Conservation (phyloP, 2,329 filamentous ascomycete genomes). For the Chaetomium strumarium region DNA sequence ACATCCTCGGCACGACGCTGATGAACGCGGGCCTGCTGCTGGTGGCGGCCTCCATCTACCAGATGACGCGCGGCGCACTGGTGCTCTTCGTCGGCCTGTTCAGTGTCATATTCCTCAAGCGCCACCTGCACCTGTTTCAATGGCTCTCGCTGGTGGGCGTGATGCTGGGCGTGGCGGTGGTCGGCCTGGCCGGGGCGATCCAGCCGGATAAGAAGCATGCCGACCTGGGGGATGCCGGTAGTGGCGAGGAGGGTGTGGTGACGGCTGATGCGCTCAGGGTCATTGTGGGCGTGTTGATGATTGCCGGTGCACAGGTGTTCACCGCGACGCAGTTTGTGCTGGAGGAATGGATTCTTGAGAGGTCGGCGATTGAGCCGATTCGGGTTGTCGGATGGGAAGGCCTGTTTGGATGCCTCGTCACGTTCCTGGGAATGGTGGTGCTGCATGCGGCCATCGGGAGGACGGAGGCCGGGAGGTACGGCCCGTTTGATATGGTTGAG, state of each 20-base stretch:
- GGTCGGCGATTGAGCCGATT: slow-evolving; percentile 65
- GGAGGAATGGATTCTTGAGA: slow-evolving; percentile 83
- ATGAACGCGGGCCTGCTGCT: slow-evolving; percentile 96
- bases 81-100: slow-evolving; percentile 95
- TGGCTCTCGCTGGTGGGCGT: slow-evolving; percentile 87
- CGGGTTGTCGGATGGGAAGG: slow-evolving; percentile 96
- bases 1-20: slow-evolving; percentile 89
- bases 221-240: slow-evolving; percentile 32
- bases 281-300: slow-evolving; percentile 78
- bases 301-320: slow-evolving; percentile 92
- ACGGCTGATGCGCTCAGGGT: slow-evolving; percentile 54
- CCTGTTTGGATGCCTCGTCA: slow-evolving; percentile 79
- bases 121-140: slow-evolving; percentile 78
- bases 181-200: slow-evolving; percentile 82
- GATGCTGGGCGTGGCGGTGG: slow-evolving; percentile 78
- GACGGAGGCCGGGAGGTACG: slow-evolving; percentile 66
- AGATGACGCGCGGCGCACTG: slow-evolving; percentile 94
- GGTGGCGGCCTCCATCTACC: slow-evolving; percentile 93
- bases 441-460: slow-evolving; percentile 72
- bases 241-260: slow-evolving; percentile 32
- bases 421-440: slow-evolving; percentile 70
- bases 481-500: slow-evolving; percentile 86
- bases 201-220: slow-evolving; percentile 59
- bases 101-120: slow-evolving; percentile 82
- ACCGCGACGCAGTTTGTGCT: slow-evolving; percentile 94